Conservation (phyloP, 2,329 filamentous ascomycete species). For the Davidsoniella virescens region DNA sequence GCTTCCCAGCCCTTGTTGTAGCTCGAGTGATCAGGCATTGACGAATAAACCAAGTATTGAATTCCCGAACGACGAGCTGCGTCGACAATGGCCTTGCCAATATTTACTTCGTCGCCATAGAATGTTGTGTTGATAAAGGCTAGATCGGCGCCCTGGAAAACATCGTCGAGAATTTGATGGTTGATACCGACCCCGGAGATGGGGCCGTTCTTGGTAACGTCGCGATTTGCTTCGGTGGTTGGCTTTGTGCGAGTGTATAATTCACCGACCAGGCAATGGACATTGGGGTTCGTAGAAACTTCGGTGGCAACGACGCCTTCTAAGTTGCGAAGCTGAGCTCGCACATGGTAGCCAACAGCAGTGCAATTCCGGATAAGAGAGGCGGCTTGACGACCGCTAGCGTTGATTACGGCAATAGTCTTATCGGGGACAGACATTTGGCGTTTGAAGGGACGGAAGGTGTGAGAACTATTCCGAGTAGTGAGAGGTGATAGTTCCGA, state of each 20-base stretch:
- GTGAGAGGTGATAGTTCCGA: slow-evolving; percentile 41
- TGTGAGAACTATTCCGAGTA: slow-evolving; percentile 43
- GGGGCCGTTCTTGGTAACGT: slow-evolving; percentile 52
- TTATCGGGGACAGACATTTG: slow-evolving; percentile 47
- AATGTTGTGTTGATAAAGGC: slow-evolving; percentile 98
- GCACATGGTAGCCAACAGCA: slow-evolving; percentile 83
- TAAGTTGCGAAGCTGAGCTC: slow-evolving; percentile 75
- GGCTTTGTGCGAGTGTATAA: slow-evolving; percentile 40
- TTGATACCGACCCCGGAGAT: slow-evolving; percentile 53
- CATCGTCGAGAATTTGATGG: slow-evolving; percentile 51
- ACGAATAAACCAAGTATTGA: slow-evolving; percentile 88
- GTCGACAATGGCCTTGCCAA: slow-evolving; percentile 76
- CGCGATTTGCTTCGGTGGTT: slow-evolving; percentile 30
- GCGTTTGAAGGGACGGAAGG: slow-evolving; percentile 43
- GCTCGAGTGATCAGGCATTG: slow-evolving; percentile 85
- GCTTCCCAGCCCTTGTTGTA: slow-evolving; percentile 65
- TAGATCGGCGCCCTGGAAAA: slow-evolving; percentile 72
- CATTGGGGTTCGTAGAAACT: slow-evolving; percentile 64
- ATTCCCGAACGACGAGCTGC: slow-evolving; percentile 73
- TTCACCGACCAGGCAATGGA: slow-evolving; percentile 47
- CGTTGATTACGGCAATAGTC: slow-evolving; percentile 89
- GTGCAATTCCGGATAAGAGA: slow-evolving; percentile 89
- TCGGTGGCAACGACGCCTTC: slow-evolving; percentile 81
- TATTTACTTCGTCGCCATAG: slow-evolving; percentile 83
- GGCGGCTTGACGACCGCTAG: slow-evolving; percentile 85